Percentiles rank a stretch among this genome's conserved stretches.
Conservation (phyloP, 768 basidiomycete species). For the Tubosaeta sp. region DNA sequence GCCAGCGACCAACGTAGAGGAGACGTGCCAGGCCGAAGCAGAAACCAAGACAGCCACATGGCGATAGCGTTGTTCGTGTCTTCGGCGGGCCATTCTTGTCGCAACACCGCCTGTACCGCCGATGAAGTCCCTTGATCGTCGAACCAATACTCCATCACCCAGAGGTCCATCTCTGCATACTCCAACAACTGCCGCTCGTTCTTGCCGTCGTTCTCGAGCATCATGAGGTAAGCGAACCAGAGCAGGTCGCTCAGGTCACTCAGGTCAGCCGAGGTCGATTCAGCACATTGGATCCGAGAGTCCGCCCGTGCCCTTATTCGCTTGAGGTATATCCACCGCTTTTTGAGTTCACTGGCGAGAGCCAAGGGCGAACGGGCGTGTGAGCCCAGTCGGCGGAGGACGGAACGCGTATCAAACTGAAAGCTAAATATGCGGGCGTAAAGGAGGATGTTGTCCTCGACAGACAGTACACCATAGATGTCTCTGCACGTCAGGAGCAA, state of each 20-base stretch:
- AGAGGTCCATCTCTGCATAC: conserved; percentile 57
- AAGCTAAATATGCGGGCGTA: conserved; percentile 65
- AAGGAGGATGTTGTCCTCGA: conserved; percentile 56
- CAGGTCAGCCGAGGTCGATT: conserved; percentile 2
- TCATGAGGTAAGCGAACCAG: conserved; percentile 69
- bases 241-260: conserved; percentile 47
- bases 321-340: conserved; percentile 55
- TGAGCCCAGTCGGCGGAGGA: conserved; percentile 46
- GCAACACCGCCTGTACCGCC: conserved; percentile 38
- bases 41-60: conserved; percentile 80
- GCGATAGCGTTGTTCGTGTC: conserved; percentile 52
- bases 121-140: conserved; percentile 52
- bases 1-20: background rate
- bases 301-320: conserved; percentile 43
- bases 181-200: conserved; percentile 69
- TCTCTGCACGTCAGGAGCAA: conserved; percentile 49
- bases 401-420: conserved; percentile 62
- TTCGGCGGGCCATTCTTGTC: conserved; percentile 54
- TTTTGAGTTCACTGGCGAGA: conserved; percentile 60
- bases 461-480: conserved; percentile 47
- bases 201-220: conserved; percentile 76
- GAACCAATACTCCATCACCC: conserved; percentile 70
- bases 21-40: conserved; percentile 55
- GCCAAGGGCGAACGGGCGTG: conserved; percentile 37
- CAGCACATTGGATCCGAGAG: conserved; percentile 15